Evolutionary conservation across 208 protist genomes (phyloP).

Genomic region (Trypanosoma grayi): DNA sequence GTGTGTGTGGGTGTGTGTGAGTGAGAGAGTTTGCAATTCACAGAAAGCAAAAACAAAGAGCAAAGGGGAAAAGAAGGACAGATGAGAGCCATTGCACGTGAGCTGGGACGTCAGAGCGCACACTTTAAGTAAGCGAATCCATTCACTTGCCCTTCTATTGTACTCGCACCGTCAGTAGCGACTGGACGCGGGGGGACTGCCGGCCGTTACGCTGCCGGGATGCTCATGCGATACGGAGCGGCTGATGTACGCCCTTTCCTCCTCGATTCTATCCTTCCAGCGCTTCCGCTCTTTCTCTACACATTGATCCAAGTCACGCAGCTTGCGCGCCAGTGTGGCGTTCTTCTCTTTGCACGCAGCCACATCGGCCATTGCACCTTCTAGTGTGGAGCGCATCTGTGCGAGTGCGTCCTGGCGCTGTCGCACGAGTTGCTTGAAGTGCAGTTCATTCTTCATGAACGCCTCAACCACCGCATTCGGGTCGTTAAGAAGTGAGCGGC

Average conservation of each 20-base stretch:
- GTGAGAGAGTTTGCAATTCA: too few species aligned
- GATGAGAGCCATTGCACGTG: background rate
- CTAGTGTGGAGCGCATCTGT: slow-evolving; percentile 52
- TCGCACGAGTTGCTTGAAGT: slow-evolving; percentile 80
- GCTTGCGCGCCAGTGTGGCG: slow-evolving; percentile 44
- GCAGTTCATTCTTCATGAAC: slow-evolving; percentile 85
- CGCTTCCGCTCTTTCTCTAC: slow-evolving; percentile 62
- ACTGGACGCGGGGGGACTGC: slow-evolving; percentile 1
- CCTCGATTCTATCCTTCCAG: slow-evolving; percentile 62
- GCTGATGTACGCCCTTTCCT: slow-evolving; percentile 63
- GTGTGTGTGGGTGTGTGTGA: too few species aligned
- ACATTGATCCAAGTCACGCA: slow-evolving; percentile 63
- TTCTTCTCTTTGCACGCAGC: slow-evolving; percentile 68
- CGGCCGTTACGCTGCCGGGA: background rate
- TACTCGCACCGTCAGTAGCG: slow-evolving; percentile 1
- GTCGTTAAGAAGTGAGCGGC: slow-evolving; percentile 41
- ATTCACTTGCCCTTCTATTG: background rate
- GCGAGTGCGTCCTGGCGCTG: slow-evolving; percentile 57
- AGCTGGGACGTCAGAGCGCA: background rate
- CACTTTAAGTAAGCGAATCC: background rate
- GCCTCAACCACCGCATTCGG: slow-evolving; percentile 58
- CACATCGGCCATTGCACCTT: slow-evolving; percentile 62
- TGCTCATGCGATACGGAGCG: slow-evolving; percentile 18
- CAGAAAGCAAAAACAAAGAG: slow-evolving; percentile 19
- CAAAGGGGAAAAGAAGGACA: slow-evolving; percentile 1